phyloP scores from a whole-genome alignment of 768 basidiomycete genomes.

The Cyclocybe cylindracea region DNA sequence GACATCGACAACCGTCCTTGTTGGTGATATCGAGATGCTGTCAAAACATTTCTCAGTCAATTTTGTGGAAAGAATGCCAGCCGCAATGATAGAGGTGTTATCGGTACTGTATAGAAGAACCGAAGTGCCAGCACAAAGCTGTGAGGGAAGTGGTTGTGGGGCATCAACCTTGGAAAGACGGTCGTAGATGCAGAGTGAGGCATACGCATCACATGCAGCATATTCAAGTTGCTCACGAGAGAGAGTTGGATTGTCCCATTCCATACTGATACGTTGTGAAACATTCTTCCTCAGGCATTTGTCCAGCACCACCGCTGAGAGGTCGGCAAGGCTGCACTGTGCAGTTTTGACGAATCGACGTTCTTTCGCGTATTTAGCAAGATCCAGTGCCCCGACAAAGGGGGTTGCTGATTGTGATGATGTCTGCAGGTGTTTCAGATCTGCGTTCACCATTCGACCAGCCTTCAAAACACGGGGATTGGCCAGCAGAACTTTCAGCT shows the following conservation, averaged over 20 bases:
- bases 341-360: constrained; percentile 10
- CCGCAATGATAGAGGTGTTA: constrained; percentile 10
- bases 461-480: constrained; percentile 19
- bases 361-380: no score
- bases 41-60: neutral
- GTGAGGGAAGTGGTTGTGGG: constrained; percentile 14
- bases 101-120: constrained; percentile 15
- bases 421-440: constrained; percentile 20
- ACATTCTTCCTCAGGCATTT: constrained; percentile 18
- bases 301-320: constrained; percentile 24
- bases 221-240: constrained; percentile 13
- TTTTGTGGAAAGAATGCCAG: constrained; percentile 4
- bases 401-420: constrained; percentile 1
- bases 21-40: constrained; percentile 5
- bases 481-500: constrained; percentile 8
- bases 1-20: constrained; percentile 9
- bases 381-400: constrained; percentile 23
- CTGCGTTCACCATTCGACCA: constrained; percentile 20
- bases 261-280: constrained; percentile 11
- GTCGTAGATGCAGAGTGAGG: constrained; percentile 14
- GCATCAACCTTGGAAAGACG: constrained; percentile 18
- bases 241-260: constrained; percentile 15
- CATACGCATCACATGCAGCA: constrained; percentile 21
- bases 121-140: constrained; percentile 1
- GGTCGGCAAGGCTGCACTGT: constrained; percentile 24